Base-by-base conservation (phyloP, 306 rosid species). In the Trifolium pratense region DNA sequence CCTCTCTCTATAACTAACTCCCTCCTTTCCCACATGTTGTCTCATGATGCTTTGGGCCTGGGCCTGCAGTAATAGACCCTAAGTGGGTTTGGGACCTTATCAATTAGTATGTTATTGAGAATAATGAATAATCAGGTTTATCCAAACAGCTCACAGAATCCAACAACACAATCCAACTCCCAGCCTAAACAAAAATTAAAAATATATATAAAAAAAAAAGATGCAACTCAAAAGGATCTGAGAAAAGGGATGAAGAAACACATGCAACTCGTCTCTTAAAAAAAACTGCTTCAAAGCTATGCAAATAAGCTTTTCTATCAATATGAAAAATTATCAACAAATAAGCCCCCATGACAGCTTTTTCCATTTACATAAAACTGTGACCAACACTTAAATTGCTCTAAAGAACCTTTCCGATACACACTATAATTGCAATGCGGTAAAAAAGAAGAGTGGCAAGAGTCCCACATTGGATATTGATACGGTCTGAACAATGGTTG, bases 291-390 rank as follows among this genome's bases (percentile, higher is more conserved):
- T 46, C 36, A 43, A 56, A 64, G 42, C 37, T 32, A 73, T 56
- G 15, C 15, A 16, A 75, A 64, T 51, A 18, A 37, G 20, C 23
- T 75, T 70, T 40, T 51, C 39, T n/a, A 48, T 61, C 23, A 36
- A 63, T 49, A 64, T 9, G 45, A 53, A 77, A 81, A 61, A 51
- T n/a, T 70, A 69, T 48, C 77, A 70, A 45, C n/a, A 60, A 68
- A 61, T 43, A 75, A 60, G 70, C 77, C 74, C 42, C 63, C 29
- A 52, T 25, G 52, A 21, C 37, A 67, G 7, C 52, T 29, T 57
- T 52, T 58, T 37, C 61, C 66, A 56, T 36, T 20, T 9, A 46
- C 42, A 25, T 51, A 5, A 65, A 78, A 17, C 58, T 49, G 16
- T 39, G 51, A 37, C 11, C n/a, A 53, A 46, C 49, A 34, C 4